Evolutionary conservation across 208 protist genomes (phyloP).

Genomic region (Leishmania gerbilli): DNA sequence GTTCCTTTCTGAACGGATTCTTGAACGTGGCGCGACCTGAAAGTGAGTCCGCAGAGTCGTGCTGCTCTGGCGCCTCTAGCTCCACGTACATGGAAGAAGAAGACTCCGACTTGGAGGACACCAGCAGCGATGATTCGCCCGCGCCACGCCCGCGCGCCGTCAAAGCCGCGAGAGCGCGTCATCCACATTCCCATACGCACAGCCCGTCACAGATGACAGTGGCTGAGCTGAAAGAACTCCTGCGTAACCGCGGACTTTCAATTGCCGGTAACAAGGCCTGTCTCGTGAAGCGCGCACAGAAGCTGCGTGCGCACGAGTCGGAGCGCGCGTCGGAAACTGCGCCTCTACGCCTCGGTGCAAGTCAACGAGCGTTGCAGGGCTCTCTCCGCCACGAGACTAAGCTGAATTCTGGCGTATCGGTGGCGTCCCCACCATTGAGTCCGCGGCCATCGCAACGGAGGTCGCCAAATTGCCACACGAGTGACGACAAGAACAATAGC

Average conservation of each 20-base stretch:
- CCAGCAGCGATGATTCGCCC: slow-evolving; percentile 19
- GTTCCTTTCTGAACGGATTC: slow-evolving; percentile 37
- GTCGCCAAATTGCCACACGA: slow-evolving; percentile 15
- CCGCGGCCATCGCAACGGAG: slow-evolving; percentile 1
- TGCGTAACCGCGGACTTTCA: slow-evolving; percentile 45
- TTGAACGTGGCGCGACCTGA: not conserved
- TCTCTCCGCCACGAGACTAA: not conserved
- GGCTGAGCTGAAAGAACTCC: slow-evolving; percentile 29
- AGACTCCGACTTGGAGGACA: slow-evolving; percentile 25
- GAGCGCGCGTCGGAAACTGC: too few species aligned
- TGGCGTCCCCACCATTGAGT: not conserved
- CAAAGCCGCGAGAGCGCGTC: not conserved
- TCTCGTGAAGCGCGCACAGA: slow-evolving; percentile 48
- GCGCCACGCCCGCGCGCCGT: not conserved
- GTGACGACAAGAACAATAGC: slow-evolving; percentile 20
- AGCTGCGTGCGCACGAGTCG: not conserved
- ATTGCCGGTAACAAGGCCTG: slow-evolving; percentile 50
- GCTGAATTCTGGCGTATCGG: slow-evolving; percentile 5
- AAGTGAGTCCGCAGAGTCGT: slow-evolving; percentile 13
- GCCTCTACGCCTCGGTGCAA: not conserved
- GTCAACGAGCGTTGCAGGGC: not conserved
- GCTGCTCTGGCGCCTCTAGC: slow-evolving; percentile 27
- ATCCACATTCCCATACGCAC: not conserved
- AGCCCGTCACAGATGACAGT: slow-evolving; percentile 37
- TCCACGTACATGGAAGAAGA: slow-evolving; percentile 31